These are phyloP conservation scores for Diaporthe australafricana DNA, from an alignment of 2,329 filamentous ascomycete species.

Conservation along the genomic window DNA sequence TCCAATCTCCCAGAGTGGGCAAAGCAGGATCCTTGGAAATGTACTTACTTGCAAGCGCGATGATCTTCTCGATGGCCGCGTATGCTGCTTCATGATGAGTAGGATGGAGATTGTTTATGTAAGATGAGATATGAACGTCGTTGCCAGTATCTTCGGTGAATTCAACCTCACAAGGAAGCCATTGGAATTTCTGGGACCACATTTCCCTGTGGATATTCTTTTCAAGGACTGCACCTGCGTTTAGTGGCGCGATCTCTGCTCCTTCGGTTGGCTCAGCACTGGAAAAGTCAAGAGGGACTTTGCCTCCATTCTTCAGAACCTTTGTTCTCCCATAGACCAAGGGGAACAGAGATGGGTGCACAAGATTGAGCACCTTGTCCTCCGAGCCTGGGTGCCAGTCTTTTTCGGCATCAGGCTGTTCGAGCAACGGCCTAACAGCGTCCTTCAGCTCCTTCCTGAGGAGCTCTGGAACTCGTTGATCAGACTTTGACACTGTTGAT, in stretches of 20 bases:
- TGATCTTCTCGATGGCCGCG: conserved; percentile 48
- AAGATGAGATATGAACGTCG: conserved; percentile 56
- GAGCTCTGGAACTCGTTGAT: conserved; percentile 53
- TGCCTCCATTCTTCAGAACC: conserved; percentile 50
- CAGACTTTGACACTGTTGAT: conserved; percentile 60
- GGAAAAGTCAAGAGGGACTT: conserved; percentile 48
- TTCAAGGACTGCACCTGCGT: background rate
- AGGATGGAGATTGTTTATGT: conserved; percentile 67
- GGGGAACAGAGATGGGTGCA: conserved; percentile 74
- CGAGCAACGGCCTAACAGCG: conserved; percentile 60
- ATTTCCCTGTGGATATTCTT: background rate
- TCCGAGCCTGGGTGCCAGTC: conserved; percentile 73
- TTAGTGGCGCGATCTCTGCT: conserved; percentile 38
- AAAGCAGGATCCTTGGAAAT: background rate
- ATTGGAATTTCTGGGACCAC: conserved; percentile 51
- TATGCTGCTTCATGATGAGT: conserved; percentile 51
- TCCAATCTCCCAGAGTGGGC: too few species aligned
- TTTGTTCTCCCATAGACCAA: conserved; percentile 64
- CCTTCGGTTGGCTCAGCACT: conserved; percentile 45
- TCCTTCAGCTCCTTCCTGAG: conserved; percentile 55
- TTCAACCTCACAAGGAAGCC: conserved; percentile 63
- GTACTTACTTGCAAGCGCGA: conserved; percentile 43
- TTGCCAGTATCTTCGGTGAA: conserved; percentile 47
- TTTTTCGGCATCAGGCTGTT: conserved; percentile 59
- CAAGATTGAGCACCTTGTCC: conserved; percentile 68